Conservation (phyloP, 2,329 filamentous ascomycete species). For the Diaporthe helianthi region DNA sequence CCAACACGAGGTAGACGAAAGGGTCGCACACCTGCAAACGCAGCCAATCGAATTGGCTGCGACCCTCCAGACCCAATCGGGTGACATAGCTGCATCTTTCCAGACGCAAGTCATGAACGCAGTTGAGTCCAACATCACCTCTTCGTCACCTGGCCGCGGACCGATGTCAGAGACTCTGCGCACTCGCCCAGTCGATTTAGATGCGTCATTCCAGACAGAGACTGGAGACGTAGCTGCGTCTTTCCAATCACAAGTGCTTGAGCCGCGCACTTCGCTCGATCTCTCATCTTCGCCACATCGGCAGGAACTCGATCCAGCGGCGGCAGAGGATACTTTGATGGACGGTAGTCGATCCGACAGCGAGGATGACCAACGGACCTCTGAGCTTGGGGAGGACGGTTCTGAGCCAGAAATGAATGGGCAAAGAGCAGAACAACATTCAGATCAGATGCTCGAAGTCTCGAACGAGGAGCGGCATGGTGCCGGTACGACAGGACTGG, state of each 20-base stretch:
- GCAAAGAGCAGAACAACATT: not conserved
- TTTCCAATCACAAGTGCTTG: constrained; percentile 16
- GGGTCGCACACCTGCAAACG: not conserved
- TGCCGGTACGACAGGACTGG: not conserved
- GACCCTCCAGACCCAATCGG: constrained; percentile 6
- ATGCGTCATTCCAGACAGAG: constrained; percentile 13
- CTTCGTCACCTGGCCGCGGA: not conserved
- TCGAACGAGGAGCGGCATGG: not conserved
- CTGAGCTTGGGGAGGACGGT: not conserved
- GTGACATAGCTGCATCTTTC: constrained; percentile 9
- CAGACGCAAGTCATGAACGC: constrained; percentile 8
- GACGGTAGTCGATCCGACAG: not conserved
- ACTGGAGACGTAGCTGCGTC: not conserved
- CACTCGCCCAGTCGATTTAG: constrained; percentile 1
- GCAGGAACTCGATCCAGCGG: not conserved
- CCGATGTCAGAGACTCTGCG: not conserved
- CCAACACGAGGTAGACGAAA: not conserved
- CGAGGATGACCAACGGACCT: not conserved
- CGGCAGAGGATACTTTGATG: not conserved
- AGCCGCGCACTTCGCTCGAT: not conserved
- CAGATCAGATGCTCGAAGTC: not conserved
- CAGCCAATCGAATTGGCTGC: not conserved
- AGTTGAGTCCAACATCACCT: not conserved
- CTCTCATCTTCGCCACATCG: not conserved
- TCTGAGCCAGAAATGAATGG: constrained; percentile 1